These are phyloP conservation scores for Metarhizium guizhouense DNA, from an alignment of 2,329 filamentous ascomycete genomes.

Conservation along the genomic window DNA sequence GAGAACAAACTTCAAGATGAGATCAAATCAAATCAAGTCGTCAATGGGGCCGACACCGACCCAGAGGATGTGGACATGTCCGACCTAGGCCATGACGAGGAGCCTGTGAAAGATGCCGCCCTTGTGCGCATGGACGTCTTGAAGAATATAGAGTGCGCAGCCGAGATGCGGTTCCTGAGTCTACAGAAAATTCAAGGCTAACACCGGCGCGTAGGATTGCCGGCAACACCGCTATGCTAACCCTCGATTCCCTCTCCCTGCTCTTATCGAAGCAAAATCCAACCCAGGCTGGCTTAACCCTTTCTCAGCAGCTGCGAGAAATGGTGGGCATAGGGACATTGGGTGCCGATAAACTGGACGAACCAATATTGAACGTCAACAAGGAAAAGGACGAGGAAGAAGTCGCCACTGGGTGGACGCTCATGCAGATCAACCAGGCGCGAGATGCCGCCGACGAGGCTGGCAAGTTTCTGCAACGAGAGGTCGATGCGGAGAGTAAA, in stretches of 20 bases:
- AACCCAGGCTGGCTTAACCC: slow-evolving; percentile 56
- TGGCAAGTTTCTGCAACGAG: slow-evolving; percentile 62
- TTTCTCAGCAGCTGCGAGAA: slow-evolving; percentile 63
- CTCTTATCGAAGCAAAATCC: slow-evolving; percentile 76
- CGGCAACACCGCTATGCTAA: slow-evolving; percentile 53
- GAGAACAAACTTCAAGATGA: slow-evolving; percentile 65
- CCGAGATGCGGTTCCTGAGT: background rate
- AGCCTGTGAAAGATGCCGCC: slow-evolving; percentile 34
- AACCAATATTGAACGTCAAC: slow-evolving; percentile 48
- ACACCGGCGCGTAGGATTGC: slow-evolving; percentile 19
- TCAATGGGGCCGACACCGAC: slow-evolving; percentile 31
- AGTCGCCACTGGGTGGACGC: slow-evolving; percentile 61
- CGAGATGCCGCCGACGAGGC: slow-evolving; percentile 66
- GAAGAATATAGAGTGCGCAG: slow-evolving; percentile 45
- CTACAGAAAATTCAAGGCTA: slow-evolving; percentile 1
- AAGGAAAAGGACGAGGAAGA: slow-evolving; percentile 47
- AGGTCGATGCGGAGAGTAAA: slow-evolving; percentile 69
- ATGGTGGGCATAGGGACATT: slow-evolving; percentile 67
- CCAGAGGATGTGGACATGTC: slow-evolving; percentile 37
- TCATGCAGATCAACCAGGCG: slow-evolving; percentile 67
- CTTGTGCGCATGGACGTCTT: slow-evolving; percentile 50
- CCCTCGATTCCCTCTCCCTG: slow-evolving; percentile 76
- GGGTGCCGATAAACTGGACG: slow-evolving; percentile 55
- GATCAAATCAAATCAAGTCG: slow-evolving; percentile 39
- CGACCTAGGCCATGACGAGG: slow-evolving; percentile 38